Evolutionary conservation across 306 rosid genomes (phyloP).

Genomic region (Cucumis hystrix): DNA sequence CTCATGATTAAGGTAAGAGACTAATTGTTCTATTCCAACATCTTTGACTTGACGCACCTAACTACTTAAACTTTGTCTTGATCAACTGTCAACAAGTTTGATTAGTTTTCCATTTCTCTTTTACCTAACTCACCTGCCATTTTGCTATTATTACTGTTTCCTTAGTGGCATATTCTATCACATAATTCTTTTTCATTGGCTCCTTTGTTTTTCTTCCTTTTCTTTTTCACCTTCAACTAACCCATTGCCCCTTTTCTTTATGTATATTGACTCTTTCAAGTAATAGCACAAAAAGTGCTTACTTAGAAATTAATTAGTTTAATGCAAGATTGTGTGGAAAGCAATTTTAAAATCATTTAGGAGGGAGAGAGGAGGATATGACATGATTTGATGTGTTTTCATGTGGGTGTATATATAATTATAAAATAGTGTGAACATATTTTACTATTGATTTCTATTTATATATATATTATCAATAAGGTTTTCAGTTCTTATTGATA

Average conservation of each 20-base stretch:
- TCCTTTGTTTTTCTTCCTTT: neutral
- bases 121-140: slow-evolving; percentile 1
- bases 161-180: neutral
- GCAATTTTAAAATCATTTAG: neutral
- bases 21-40: neutral
- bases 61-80: neutral
- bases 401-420: neutral
- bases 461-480: too few species aligned
- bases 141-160: neutral
- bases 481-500: too few species aligned
- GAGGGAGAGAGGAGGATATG: neutral
- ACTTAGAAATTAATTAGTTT: neutral
- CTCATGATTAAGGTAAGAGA: neutral
- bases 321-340: neutral
- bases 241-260: neutral
- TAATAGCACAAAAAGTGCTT: neutral
- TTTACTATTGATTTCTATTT: neutral
- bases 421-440: neutral
- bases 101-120: neutral
- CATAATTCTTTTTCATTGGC: neutral
- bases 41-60: neutral
- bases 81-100: neutral
- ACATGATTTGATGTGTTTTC: neutral
- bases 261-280: neutral
- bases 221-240: neutral